Evolutionary conservation across 805 yeast genomes (phyloP).

Genomic region (Saccharomyces kudriavzevii): DNA sequence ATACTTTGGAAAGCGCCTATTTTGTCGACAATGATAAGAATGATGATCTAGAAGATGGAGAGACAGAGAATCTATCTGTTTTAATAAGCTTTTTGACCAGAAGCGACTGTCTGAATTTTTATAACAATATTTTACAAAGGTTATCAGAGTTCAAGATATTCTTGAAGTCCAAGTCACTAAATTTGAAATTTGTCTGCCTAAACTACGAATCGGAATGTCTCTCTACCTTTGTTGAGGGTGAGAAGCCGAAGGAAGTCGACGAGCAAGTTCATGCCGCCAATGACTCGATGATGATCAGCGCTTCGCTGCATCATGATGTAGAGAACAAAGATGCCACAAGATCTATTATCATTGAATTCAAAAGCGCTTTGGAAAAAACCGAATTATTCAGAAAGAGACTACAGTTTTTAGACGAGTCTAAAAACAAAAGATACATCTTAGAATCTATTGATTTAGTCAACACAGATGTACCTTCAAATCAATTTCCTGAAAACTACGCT

Average conservation of each 20-base stretch:
- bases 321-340: conserved; percentile 25
- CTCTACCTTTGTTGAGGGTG: neutral
- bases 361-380: conserved; percentile 5
- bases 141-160: conserved; percentile 31
- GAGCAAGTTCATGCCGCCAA: conserved; percentile 31
- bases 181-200: conserved; percentile 29
- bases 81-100: conserved; percentile 28
- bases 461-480: conserved; percentile 6
- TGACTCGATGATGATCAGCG: conserved; percentile 23
- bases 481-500: conserved; percentile 18
- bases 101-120: conserved; percentile 32
- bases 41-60: conserved; percentile 32
- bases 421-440: conserved; percentile 21
- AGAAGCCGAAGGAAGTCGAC: conserved; percentile 1
- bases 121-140: conserved; percentile 32
- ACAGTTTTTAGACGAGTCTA: conserved; percentile 6
- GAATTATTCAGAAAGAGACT: conserved; percentile 11
- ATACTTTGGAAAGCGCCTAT: conserved; percentile 56
- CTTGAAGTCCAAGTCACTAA: conserved; percentile 34
- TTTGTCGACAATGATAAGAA: conserved; percentile 34
- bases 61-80: conserved; percentile 18
- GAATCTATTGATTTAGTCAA: conserved; percentile 22
- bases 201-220: conserved; percentile 34
- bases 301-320: conserved; percentile 14
- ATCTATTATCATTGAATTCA: conserved; percentile 19